phyloP scores from a whole-genome alignment of 2,329 filamentous ascomycete species.

The Aureobasidium lini region DNA sequence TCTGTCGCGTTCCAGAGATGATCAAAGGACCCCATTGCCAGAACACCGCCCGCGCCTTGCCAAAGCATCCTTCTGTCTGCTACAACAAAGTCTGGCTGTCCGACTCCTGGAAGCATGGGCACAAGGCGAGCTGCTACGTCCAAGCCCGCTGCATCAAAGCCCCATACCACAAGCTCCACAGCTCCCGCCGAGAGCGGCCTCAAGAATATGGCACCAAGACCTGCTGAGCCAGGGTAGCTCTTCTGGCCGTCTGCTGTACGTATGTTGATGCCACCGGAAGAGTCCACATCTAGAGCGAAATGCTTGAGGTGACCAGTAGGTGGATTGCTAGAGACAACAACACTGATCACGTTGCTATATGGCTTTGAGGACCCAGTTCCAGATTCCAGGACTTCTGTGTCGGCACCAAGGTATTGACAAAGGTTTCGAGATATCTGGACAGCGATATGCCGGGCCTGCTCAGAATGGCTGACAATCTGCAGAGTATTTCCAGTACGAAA shows the following conservation, averaged over 20 bases:
- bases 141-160: conserved; percentile 40
- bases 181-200: conserved; percentile 40
- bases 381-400: conserved; percentile 34
- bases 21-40: conserved; percentile 51
- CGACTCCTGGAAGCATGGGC: conserved; percentile 49
- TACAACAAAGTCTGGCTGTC: conserved; percentile 52
- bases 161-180: conserved; percentile 52
- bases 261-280: conserved; percentile 10
- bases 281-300: conserved; percentile 27
- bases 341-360: conserved; percentile 41
- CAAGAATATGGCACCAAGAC: conserved; percentile 45
- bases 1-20: conserved; percentile 44
- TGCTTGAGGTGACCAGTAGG: conserved; percentile 18
- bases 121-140: conserved; percentile 45
- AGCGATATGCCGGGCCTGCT: conserved; percentile 32
- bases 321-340: conserved; percentile 26
- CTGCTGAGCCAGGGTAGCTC: conserved; percentile 13
- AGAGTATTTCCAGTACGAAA: conserved; percentile 42
- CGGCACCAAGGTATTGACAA: conserved; percentile 51
- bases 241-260: not conserved
- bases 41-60: conserved; percentile 44
- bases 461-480: conserved; percentile 31
- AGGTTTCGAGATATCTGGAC: conserved; percentile 51
- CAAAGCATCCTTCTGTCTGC: conserved; percentile 39
- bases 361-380: conserved; percentile 17